Evolutionary conservation across 2,329 filamentous ascomycete genomes (phyloP), one percentile per base, ranked within the genome.

Genomic region (Calonectria naviculata): DNA sequence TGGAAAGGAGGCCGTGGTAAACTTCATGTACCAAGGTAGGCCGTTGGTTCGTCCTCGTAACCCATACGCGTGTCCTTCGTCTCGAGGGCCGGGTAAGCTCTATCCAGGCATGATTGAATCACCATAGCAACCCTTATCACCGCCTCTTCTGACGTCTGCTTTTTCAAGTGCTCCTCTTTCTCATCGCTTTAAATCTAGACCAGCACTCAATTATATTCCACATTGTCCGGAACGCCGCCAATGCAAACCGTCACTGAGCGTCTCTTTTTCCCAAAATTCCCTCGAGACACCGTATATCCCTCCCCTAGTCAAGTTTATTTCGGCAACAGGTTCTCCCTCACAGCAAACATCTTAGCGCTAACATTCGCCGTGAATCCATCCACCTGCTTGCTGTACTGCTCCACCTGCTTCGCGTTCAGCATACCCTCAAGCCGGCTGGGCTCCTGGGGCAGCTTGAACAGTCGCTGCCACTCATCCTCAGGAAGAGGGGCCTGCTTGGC

Each of bases 391-490:
- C 95, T 94, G 87, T 98, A 99, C 87, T 98, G 96, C 87, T 98
- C 95, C 67, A 98, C 95, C 87, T 99, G 97, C 85, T 95, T 91
- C 74, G 94, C 95, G 84, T 98, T 97, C 81, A 99, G 88, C 90
- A 99, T 94, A 76, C 93, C 94, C 87, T 98, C 96, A 78, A 98
- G 87, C 76, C 96, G 89, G 86, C 93, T 97, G 68, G 97, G 96
- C 87, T 98, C 96, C 82, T 95, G 93, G 29, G 97, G 97, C 77
- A 99, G 90, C 91, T 99, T 99, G 91, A 98, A 99, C 79, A 98
- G 89, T 82, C 94, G 93, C 87, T 97, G 94, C 95, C 95, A 99
- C 88, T 99, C 97, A 80, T 98, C 96, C 87, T 99, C 97, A 42
- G 97, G 95, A 61, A 98, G 90, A 42, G 91, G 92, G 46, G 93